Base-by-base conservation (phyloP, 306 rosid species). In the Vigna radiata region DNA sequence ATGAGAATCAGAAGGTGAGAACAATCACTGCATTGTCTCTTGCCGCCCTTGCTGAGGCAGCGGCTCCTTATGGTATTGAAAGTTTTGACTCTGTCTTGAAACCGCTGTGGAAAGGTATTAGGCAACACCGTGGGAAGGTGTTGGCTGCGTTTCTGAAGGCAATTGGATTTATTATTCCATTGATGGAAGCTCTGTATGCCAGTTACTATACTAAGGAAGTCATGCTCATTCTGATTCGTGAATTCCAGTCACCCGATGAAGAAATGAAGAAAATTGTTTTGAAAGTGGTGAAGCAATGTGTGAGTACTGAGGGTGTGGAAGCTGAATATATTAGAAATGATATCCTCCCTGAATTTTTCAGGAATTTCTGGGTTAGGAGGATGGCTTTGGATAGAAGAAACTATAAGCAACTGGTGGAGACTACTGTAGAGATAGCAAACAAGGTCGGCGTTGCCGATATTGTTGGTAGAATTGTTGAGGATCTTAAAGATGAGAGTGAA, bases 181-280 rank as follows among this genome's bases (percentile, higher is more conserved):
- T 91, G 77, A 94, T 94, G 98, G 98, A 91, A 85, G 97, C 96
- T 10, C 60, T 91, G 12, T 94, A 94, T 83, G 98, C 98, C 47
- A 89, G 97, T 79, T 91, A 94, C 84, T 91, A 91, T 84, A 94
- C 98, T 21, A 94, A 88, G 86, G 97, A 91, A 79, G 98, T 94
- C 60, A 90, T 94, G 98, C 88, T 91, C 56, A 87, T 94, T 79
- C 81, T 94, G 84, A 94, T 91, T 73, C 86, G 98, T 50, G 97
- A 94, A 69, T 94, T 94, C 68, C 98, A 94, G 86, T 94, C 98
- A 67, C 98, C 98, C 7, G 98, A 94, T 83, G 98, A 94, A 85
- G 98, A 94, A 83, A 94, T 94, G 98, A 94, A 94, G 84, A 94
- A 94, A 84, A 94, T 94, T 85, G 96, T 94, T 80, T 70, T 91